Evolutionary conservation across 2,329 filamentous ascomycete species (phyloP).

Genomic region (Neopestalotiopsis rosae): DNA sequence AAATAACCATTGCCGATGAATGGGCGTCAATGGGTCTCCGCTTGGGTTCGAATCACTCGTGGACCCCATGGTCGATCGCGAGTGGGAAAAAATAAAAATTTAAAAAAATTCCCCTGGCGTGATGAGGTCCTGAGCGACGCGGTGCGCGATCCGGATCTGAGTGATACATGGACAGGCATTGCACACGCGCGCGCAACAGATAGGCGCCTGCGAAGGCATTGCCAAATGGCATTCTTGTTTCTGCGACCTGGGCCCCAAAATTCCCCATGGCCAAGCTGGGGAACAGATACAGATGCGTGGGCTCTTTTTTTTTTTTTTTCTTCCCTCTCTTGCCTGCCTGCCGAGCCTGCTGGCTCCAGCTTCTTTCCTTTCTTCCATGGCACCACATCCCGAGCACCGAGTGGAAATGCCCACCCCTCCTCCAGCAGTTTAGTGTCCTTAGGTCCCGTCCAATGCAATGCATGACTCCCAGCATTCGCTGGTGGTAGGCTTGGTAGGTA

Average conservation of each 20-base stretch:
- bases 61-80: not conserved
- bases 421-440: not conserved
- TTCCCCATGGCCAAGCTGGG: not conserved
- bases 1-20: not conserved
- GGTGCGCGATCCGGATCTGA: not conserved
- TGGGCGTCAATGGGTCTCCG: not conserved
- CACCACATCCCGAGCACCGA: not conserved
- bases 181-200: not conserved
- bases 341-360: no score
- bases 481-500: not conserved
- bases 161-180: not conserved
- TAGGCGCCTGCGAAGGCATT: not conserved
- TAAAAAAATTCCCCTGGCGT: not conserved
- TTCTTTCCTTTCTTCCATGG: not conserved
- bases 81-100: not conserved
- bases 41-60: slow-evolving; percentile 1
- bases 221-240: not conserved
- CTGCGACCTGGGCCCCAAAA: not conserved
- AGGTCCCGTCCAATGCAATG: slow-evolving; percentile 1
- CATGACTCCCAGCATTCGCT: slow-evolving; percentile 12
- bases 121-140: not conserved
- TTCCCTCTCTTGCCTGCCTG: not conserved
- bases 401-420: not conserved
- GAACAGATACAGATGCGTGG: not conserved
- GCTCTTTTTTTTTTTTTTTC: not conserved